phyloP scores from a whole-genome alignment of 441 rosid species.

The Hypseocharis bilobata region DNA sequence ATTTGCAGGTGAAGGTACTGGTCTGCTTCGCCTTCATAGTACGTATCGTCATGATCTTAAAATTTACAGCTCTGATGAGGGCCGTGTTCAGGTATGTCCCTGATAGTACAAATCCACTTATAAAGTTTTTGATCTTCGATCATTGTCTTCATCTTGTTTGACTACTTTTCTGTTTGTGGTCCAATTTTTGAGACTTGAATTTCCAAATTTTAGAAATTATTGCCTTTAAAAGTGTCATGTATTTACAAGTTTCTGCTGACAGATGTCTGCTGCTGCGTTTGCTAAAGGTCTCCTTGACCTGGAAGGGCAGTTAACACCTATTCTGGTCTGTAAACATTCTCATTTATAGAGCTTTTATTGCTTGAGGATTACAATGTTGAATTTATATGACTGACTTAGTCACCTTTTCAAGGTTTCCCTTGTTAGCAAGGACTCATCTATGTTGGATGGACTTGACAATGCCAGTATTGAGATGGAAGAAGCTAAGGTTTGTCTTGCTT shows the following conservation, averaged over 20 bases:
- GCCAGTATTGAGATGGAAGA: constrained; percentile 94
- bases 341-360: constrained; percentile 12
- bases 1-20: constrained; percentile 93
- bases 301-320: constrained; percentile 98
- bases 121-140: constrained; percentile 8
- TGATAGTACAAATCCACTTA: constrained; percentile 9
- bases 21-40: constrained; percentile 97
- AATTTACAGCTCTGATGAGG: constrained; percentile 99
- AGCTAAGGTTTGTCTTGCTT: constrained; percentile 68
- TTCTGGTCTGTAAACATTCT: constrained; percentile 54
- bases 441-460: constrained; percentile 99
- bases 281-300: constrained; percentile 99
- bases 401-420: constrained; percentile 69
- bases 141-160: no score
- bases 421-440: constrained; percentile 98
- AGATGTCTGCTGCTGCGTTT: constrained; percentile 99
- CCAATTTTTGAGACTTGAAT: background rate
- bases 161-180: no score
- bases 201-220: no score
- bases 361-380: constrained; percentile 22
- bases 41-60: constrained; percentile 98
- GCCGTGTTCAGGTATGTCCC: constrained; percentile 85
- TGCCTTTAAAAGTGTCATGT: no score
- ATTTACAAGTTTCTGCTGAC: constrained; percentile 24
- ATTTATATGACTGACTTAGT: constrained; percentile 21